Evolutionary conservation across 129 eudicot genomes (phyloP), one percentile per base, ranked within the genome.

Genomic region (Erigeron canadensis): DNA sequence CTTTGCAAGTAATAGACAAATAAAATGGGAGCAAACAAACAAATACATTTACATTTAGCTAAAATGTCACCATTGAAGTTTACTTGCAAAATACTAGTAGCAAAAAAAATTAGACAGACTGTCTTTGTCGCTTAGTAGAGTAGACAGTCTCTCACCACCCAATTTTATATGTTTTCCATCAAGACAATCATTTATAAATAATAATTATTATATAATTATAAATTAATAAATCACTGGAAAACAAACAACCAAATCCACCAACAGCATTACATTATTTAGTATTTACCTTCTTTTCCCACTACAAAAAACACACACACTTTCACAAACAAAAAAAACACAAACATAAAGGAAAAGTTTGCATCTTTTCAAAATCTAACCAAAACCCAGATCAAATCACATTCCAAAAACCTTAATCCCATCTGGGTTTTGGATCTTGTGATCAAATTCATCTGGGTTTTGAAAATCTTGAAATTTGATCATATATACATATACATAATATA

Each of bases 61-160:
- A 41, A 65, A 65, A 65, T 42, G 70, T 65, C 70, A 65, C 70
- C 50, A 65, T 65, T 65, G 54, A 40, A 34, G 53, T 5, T 64
- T 64, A 17, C 44, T 61, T 61, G 66, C 58, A 50, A 67, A 67
- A 45, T 28, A 28, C 0, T 28, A 28, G 34, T 12, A 67, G 71
- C 71, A 66, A 45, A 40, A 18, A 28, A 18, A 6, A 46, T 37
- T 16, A 62, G 67, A 63, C 67, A 63, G 67, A 0, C 67, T 63
- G 67, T 63, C 67, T 63, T 63, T 63, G 67, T 63, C 67, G 43
- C 43, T 63, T 63, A 63, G 68, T 50, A 73, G 78, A 66, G 55
- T 63, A 37, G 76, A 84, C 87, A 69, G 72, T 79, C 67, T 79
- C 87, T 67, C 45, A 63, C 80, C 81, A 47, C 70, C 81, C 81